A percentile compares a stretch with the other conserved stretches of the same genome.
phyloP scores from a whole-genome alignment of 768 basidiomycete species.

The Amanita pallidorosea region DNA sequence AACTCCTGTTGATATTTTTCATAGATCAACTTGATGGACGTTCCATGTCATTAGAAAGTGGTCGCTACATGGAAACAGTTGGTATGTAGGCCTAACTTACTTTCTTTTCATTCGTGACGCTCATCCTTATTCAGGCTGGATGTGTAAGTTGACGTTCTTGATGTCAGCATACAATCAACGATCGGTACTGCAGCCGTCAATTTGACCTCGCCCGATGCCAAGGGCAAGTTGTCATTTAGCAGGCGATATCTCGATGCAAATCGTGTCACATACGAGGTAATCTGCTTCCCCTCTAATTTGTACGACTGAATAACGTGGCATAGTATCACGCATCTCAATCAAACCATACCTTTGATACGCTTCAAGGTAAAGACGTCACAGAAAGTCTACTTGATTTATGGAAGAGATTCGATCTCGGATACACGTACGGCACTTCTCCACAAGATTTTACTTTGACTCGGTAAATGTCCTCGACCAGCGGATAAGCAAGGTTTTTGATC shows the following conservation, averaged over 20 bases:
- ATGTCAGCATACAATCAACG: not conserved
- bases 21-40: slow-evolving; percentile 57
- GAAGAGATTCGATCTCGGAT: slow-evolving; percentile 48
- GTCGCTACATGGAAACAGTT: slow-evolving; percentile 89
- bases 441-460: slow-evolving; percentile 61
- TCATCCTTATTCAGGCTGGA: slow-evolving; percentile 34
- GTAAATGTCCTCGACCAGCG: slow-evolving; percentile 21
- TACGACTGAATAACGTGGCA: not conserved
- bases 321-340: slow-evolving; percentile 56
- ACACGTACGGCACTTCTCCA: slow-evolving; percentile 62
- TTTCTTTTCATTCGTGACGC: not conserved
- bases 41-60: slow-evolving; percentile 75
- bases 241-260: slow-evolving; percentile 77
- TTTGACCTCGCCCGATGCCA: slow-evolving; percentile 27
- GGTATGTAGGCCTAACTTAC: slow-evolving; percentile 29
- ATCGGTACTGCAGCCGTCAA: slow-evolving; percentile 29
- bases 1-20: not conserved
- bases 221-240: slow-evolving; percentile 46
- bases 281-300: not conserved
- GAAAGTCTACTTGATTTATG: slow-evolving; percentile 42
- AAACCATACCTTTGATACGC: slow-evolving; percentile 54
- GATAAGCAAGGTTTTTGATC: not conserved
- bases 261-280: slow-evolving; percentile 64
- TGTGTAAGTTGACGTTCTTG: slow-evolving; percentile 33
- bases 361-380: slow-evolving; percentile 40